Evolutionary conservation across 2,329 filamentous ascomycete species (phyloP).

Genomic region (Metarhizium sp.): DNA sequence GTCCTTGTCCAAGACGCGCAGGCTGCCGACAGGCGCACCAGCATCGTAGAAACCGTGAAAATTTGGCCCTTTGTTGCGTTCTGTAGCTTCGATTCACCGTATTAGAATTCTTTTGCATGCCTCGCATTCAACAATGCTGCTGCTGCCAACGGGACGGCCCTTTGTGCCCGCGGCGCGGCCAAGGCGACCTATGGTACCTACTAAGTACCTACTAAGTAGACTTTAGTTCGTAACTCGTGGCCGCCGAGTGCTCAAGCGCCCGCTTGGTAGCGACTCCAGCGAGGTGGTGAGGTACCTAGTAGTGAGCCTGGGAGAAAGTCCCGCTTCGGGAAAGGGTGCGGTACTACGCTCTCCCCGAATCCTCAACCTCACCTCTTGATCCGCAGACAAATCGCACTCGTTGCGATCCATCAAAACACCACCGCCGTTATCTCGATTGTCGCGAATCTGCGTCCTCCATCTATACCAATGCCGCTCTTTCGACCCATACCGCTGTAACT

Average conservation of each 20-base stretch:
- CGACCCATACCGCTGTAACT: constrained; percentile 39
- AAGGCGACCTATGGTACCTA: no score
- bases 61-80: no score
- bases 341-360: constrained; percentile 30
- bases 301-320: constrained; percentile 15
- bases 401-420: constrained; percentile 42
- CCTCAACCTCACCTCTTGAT: constrained; percentile 48
- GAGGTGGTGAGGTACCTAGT: neutral
- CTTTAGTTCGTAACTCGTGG: neutral
- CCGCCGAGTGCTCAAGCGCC: constrained; percentile 11
- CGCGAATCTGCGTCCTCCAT: constrained; percentile 34
- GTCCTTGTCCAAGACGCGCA: no score
- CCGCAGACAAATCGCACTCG: constrained; percentile 39
- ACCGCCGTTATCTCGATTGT: constrained; percentile 30
- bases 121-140: neutral
- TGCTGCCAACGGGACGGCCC: neutral
- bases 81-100: no score
- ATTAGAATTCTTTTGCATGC: no score
- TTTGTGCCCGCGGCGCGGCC: neutral
- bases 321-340: constrained; percentile 27
- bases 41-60: no score
- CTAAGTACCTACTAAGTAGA: neutral
- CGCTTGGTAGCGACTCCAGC: neutral
- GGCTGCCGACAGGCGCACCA: no score
- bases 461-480: constrained; percentile 43